Evolutionary conservation across 1,139 yeast genomes (phyloP).

Genomic region (Yamadazyma diospyri): DNA sequence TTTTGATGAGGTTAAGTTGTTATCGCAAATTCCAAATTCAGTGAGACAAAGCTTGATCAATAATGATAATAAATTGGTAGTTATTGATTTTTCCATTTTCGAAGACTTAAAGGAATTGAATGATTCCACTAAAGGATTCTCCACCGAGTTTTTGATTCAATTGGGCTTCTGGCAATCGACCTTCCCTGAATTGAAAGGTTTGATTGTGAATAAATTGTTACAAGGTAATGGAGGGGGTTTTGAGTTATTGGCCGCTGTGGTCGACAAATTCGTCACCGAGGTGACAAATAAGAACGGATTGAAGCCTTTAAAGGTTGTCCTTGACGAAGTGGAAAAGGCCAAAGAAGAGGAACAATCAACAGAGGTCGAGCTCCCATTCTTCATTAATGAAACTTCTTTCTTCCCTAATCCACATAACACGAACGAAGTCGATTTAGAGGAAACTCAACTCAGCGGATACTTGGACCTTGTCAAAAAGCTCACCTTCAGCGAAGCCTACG

Average conservation of each 20-base stretch:
- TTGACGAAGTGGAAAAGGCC: slow-evolving; percentile 29
- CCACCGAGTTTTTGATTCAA: slow-evolving; percentile 71
- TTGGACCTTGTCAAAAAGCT: slow-evolving; percentile 66
- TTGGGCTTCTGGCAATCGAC: slow-evolving; percentile 76
- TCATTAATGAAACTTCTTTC: slow-evolving; percentile 59
- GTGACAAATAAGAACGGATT: slow-evolving; percentile 48
- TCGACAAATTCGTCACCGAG: slow-evolving; percentile 61
- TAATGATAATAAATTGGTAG: slow-evolving; percentile 49
- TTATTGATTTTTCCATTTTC: slow-evolving; percentile 58
- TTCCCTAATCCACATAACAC: slow-evolving; percentile 51
- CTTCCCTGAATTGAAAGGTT: slow-evolving; percentile 59
- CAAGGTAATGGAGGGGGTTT: slow-evolving; percentile 81
- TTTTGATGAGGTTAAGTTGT: slow-evolving; percentile 33
- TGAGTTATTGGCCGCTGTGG: slow-evolving; percentile 79
- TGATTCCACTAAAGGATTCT: slow-evolving; percentile 73
- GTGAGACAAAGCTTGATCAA: slow-evolving; percentile 55
- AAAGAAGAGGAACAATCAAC: slow-evolving; percentile 24
- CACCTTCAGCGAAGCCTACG: slow-evolving; percentile 79
- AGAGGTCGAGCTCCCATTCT: slow-evolving; percentile 41
- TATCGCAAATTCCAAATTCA: slow-evolving; percentile 48
- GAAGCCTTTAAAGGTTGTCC: slow-evolving; percentile 39
- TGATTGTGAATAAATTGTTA: slow-evolving; percentile 73
- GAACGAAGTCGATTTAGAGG: slow-evolving; percentile 38
- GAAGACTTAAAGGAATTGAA: slow-evolving; percentile 44
- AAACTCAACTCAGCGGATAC: slow-evolving; percentile 34